phyloP scores from a whole-genome alignment of 257 asterid species.

The Plectranthus barbatus region DNA sequence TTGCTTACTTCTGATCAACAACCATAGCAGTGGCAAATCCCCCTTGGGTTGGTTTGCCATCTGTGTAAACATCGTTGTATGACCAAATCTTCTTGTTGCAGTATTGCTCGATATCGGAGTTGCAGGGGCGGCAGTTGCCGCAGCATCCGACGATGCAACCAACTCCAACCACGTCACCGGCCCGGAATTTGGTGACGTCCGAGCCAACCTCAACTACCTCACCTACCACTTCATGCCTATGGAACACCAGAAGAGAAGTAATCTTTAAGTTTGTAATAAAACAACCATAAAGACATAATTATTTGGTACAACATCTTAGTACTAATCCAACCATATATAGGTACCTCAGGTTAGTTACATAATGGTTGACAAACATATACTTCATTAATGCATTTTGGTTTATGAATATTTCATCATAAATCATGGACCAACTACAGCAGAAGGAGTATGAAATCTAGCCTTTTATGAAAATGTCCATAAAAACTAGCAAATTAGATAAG shows the following conservation, averaged over 20 bases:
- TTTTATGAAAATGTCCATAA: not conserved
- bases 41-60: constrained; percentile 86
- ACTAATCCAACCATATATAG: not conserved
- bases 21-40: constrained; percentile 83
- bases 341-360: too few relatives aligned
- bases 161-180: constrained; percentile 74
- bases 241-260: not conserved
- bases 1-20: constrained; percentile 68
- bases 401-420: not conserved
- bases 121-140: constrained; percentile 56
- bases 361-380: not conserved
- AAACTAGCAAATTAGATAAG: not conserved
- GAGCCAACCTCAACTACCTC: constrained; percentile 87
- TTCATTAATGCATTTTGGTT: not conserved
- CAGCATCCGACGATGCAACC: constrained; percentile 84
- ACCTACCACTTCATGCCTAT: constrained; percentile 92
- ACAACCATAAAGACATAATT: too few relatives aligned
- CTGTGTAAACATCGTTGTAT: constrained; percentile 80
- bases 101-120: constrained; percentile 71
- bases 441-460: too few relatives aligned
- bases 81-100: constrained; percentile 95
- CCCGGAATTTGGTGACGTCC: constrained; percentile 54
- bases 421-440: not conserved
- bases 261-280: not conserved
- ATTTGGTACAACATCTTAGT: not conserved